Percentiles rank a stretch among this genome's conserved stretches.
Evolutionary conservation across 1,139 yeast genomes (phyloP).

Genomic region (Lodderomyces jiufengensis): DNA sequence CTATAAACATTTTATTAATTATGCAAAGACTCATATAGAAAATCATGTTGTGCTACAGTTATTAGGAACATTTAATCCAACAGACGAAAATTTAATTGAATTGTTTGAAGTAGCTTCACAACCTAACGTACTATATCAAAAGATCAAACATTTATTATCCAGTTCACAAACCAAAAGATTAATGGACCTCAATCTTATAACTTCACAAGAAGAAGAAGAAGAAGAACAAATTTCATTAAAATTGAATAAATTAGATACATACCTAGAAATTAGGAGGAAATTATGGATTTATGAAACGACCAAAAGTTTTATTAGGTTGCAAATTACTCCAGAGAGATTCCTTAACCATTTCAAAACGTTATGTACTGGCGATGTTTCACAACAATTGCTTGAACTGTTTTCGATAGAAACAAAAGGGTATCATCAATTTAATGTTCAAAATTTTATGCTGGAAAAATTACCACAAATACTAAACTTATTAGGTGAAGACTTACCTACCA

Average conservation of each 20-base stretch:
- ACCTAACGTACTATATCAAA: too few relatives aligned
- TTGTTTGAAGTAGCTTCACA: too few relatives aligned
- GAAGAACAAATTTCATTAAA: constrained; percentile 4
- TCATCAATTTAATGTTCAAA: constrained; percentile 29
- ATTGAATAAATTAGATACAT: constrained; percentile 5
- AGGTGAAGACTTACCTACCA: constrained; percentile 13
- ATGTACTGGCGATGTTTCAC: constrained; percentile 13
- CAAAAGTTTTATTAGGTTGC: constrained; percentile 6
- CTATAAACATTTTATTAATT: too few relatives aligned
- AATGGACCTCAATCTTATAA: too few relatives aligned
- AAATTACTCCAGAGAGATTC: constrained; percentile 1
- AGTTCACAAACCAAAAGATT: too few relatives aligned
- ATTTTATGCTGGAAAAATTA: constrained; percentile 30
- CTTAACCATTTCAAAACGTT: constrained; percentile 11
- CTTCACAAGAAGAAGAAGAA: not conserved
- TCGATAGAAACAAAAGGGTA: constrained; percentile 13
- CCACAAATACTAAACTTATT: constrained; percentile 19
- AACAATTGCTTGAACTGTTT: constrained; percentile 12
- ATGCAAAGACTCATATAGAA: too few relatives aligned
- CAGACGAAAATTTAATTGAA: too few relatives aligned
- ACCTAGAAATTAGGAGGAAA: constrained; percentile 2
- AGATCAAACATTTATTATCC: too few relatives aligned
- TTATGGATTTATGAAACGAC: constrained; percentile 8
- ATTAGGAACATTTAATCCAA: too few relatives aligned
- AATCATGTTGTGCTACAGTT: too few relatives aligned